phyloP scores from a whole-genome alignment of 768 basidiomycete species.

The Holtermannia corniformis region DNA sequence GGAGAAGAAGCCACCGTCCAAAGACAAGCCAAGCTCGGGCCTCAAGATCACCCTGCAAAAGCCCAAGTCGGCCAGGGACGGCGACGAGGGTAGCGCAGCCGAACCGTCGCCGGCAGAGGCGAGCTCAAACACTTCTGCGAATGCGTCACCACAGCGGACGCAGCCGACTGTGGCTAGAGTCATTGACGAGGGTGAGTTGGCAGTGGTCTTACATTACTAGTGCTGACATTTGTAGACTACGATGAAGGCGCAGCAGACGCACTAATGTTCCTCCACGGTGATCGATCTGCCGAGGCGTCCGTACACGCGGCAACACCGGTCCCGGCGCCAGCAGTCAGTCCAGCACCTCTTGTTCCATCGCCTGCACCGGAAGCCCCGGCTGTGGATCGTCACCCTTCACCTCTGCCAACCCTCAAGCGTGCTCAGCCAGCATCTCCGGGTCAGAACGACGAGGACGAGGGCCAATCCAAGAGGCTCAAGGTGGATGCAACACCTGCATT shows the following conservation, averaged over 20 bases:
- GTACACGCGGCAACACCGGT: too few species aligned
- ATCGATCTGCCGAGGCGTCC: slow-evolving; percentile 22
- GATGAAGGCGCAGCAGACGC: slow-evolving; percentile 86
- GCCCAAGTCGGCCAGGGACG: slow-evolving; percentile 8
- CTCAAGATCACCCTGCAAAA: slow-evolving; percentile 8
- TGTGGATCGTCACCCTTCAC: too few species aligned
- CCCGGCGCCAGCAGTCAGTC: too few species aligned
- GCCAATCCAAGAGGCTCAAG: too few species aligned
- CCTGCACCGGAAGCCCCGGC: too few species aligned
- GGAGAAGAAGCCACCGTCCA: slow-evolving; percentile 25
- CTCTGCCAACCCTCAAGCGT: too few species aligned
- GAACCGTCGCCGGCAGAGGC: slow-evolving; percentile 54
- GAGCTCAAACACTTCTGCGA: too few species aligned
- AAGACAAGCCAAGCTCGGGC: slow-evolving; percentile 7
- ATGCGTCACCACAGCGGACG: too few species aligned
- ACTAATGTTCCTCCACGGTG: slow-evolving; percentile 59
- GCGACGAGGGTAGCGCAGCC: slow-evolving; percentile 8
- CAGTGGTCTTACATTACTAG: background rate
- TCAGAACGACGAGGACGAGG: too few species aligned
- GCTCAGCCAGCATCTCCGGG: too few species aligned
- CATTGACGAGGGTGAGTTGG: slow-evolving; percentile 63
- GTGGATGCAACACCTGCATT: too few species aligned
- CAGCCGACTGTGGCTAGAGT: slow-evolving; percentile 44
- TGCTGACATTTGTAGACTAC: slow-evolving; percentile 54
- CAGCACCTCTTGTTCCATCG: too few species aligned